A percentile compares a stretch with the other conserved stretches of the same genome.
phyloP scores from a whole-genome alignment of 352 stramenopile genomes.

The Pilasporangium apinafurcum region DNA sequence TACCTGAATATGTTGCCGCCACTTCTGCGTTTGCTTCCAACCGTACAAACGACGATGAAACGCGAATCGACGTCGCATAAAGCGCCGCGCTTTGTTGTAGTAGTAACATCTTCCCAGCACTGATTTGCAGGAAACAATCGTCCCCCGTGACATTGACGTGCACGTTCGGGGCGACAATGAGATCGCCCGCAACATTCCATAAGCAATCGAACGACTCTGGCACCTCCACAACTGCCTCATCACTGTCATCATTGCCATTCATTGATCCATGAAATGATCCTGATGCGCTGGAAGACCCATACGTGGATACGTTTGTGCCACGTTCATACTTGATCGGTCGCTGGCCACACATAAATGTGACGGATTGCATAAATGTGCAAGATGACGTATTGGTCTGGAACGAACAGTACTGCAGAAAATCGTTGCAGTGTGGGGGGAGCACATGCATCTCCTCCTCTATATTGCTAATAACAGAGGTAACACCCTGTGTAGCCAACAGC shows the following conservation, averaged over 20 bases:
- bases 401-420: no score
- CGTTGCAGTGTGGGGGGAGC: no score
- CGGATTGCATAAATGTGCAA: constrained; percentile 36
- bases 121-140: constrained; percentile 49
- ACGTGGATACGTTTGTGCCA: no score
- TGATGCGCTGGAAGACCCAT: no score
- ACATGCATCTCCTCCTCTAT: no score
- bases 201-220: constrained; percentile 29
- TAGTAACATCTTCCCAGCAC: constrained; percentile 46
- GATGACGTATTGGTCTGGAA: no score
- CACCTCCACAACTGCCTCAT: constrained; percentile 1
- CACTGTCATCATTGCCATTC: background rate
- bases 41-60: constrained; percentile 61
- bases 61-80: constrained; percentile 30
- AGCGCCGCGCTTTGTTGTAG: constrained; percentile 24
- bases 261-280: background rate
- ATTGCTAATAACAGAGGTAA: no score
- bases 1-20: constrained; percentile 22
- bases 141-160: constrained; percentile 32
- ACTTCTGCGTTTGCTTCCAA: constrained; percentile 31
- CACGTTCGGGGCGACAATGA: constrained; percentile 31
- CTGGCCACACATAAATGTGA: constrained; percentile 33
- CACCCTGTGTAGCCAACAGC: no score
- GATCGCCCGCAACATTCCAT: constrained; percentile 55
- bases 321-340: background rate